Base-by-base conservation (phyloP, 179 eudicot genomes). In the Monotropa hypopitys region DNA sequence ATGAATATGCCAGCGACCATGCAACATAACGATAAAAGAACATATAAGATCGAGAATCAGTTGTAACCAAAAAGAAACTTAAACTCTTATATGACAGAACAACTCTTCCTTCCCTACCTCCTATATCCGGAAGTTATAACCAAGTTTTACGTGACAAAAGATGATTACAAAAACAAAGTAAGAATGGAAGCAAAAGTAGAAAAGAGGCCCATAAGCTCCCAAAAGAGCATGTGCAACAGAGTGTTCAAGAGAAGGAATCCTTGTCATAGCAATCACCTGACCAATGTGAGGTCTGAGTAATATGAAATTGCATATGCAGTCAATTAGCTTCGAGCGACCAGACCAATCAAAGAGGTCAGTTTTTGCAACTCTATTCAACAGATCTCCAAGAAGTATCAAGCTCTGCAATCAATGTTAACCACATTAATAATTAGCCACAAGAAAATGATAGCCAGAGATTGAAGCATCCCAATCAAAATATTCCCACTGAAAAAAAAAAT, bases 281-380 rank as follows among this genome's bases (percentile, higher is more conserved):
- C 94, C 89, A 83, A 90, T 85, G 72, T 85, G 83, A 71, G 99
- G 97, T 82, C 80, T 84, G 42, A 95, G 81, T 72, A 79, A 76
- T 71, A 95, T 84, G 76, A 91, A 89, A 84, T 85, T 87, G 86
- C 90, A 95, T 43, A 91, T 84, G 87, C 96, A 95, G 65, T 85
- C 89, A 59, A 93, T 83, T 84, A 95, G 84, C 91, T 88, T 90
- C 50, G 82, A 77, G 35, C 99, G 98, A 76, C 88, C 96, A 63
- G 40, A 65, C 97, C 99, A 90, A 88, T 93, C 98, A 76, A 88
- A 87, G 68, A 87, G 80, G 74, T 83, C 84, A 70, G 84, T 85
- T 59, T 90, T 94, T 12, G 85, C 86, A 80, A 91, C 83, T 88
- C 83, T 87, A 82, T 77, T 84, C 76, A 93, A 86, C 81, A 93